Base-by-base conservation (phyloP, 2,329 filamentous ascomycete species). In the Pestalotiopsis fici region DNA sequence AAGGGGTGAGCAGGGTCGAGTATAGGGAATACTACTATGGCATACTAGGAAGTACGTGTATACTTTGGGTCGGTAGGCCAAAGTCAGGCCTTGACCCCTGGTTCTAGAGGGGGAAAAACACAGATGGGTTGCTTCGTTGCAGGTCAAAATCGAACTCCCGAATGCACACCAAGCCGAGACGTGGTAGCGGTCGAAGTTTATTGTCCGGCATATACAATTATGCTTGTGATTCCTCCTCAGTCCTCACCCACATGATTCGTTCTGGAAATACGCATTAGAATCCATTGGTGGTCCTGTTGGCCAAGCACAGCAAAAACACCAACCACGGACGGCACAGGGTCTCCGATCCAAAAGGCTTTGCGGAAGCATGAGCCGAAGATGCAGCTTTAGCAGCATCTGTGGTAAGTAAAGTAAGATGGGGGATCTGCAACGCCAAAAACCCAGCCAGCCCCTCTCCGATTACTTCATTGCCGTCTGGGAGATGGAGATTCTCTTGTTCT, bases 371-470 rank as follows among this genome's bases (percentile, higher is more conserved):
- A 62, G 37, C 59, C 59, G 59, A 62, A 62, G 21, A 39, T 62
- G 59, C 59, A 62, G 59, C 21, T 39, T 39, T 60, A 62, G 39
- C n/a, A 25, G 11, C 35, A 28, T 47, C n/a, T 50, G 21, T 47
- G 37, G 59, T 21, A 27, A n/a, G 57, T 50, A 50, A 18, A 50
- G 43, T 18, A 50, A 50, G 43, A 50, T 50, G 59, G 59, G 57
- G 59, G 59, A 62, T 62, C 59, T 43, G 21, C 59, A 62, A 47
- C 59, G 59, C 59, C 59, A 62, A 39, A 35, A 35, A 50, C 6
- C 43, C 15, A 35, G 21, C 31, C 57, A n/a, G 55, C 55, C 55
- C 23, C 55, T 57, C 23, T 9, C 55, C 23, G 23, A 60, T 23
- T 28, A 15, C 57, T 28, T 60, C 57, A 60, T 35, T 35, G 31